Conservation (phyloP, 306 rosid species). For the Glycine soja region DNA sequence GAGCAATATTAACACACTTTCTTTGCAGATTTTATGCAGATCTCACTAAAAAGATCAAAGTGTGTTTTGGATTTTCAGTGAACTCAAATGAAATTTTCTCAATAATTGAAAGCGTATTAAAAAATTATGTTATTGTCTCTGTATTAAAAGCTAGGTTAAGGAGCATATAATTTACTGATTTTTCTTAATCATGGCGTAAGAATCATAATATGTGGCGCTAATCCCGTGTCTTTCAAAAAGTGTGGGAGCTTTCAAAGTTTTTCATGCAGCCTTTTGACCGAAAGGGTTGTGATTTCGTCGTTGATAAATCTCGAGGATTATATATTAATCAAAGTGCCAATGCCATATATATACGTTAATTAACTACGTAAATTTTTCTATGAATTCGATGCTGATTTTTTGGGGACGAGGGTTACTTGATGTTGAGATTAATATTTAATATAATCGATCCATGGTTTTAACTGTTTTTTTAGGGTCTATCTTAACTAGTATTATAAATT, state of each 20-base stretch:
- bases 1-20: background rate
- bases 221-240: slow-evolving; percentile 38
- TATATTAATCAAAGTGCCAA: background rate
- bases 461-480: too few relatives aligned
- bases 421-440: too few relatives aligned
- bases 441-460: too few relatives aligned
- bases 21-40: background rate
- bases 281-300: slow-evolving; percentile 2
- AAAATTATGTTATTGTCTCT: background rate
- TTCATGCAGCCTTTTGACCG: slow-evolving; percentile 35
- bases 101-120: background rate
- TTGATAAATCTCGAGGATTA: slow-evolving; percentile 11
- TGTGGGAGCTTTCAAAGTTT: slow-evolving; percentile 19
- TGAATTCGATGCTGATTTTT: background rate
- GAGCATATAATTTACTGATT: background rate
- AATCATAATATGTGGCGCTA: slow-evolving; percentile 39
- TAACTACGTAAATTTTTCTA: background rate
- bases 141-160: background rate
- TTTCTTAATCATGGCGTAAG: background rate
- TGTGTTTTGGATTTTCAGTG: background rate
- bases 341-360: background rate
- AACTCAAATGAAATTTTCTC: background rate
- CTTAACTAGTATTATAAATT: background rate
- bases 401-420: too few relatives aligned
- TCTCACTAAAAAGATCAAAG: background rate